A percentile compares a stretch with the other conserved stretches of the same genome.
phyloP scores from a whole-genome alignment of 2,329 filamentous ascomycete genomes.

The Ceratocystis lukuohia region DNA sequence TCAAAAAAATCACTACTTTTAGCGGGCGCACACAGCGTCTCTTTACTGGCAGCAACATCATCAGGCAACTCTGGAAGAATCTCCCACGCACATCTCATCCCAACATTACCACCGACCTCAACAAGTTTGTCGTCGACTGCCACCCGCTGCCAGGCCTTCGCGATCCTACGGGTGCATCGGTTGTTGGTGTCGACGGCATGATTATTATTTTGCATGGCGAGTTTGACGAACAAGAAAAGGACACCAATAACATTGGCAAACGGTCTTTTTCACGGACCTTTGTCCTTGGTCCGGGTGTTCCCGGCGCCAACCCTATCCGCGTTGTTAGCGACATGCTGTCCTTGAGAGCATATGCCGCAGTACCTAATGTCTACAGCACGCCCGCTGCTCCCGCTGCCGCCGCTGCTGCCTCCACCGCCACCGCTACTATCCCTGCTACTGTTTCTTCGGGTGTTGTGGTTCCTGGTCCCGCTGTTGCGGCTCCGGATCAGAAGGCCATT shows the following conservation, averaged over 20 bases:
- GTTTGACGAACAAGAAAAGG: slow-evolving; percentile 58
- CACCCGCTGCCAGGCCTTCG: slow-evolving; percentile 57
- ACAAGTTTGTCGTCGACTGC: slow-evolving; percentile 74
- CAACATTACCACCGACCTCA: slow-evolving; percentile 48
- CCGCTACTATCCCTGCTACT: slow-evolving; percentile 15
- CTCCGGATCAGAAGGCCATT: slow-evolving; percentile 52
- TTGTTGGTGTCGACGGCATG: slow-evolving; percentile 60
- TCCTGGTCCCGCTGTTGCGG: slow-evolving; percentile 25
- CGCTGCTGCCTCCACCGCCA: slow-evolving; percentile 21
- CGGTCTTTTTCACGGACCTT: slow-evolving; percentile 76
- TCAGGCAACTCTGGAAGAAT: slow-evolving; percentile 53
- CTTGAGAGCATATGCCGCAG: slow-evolving; percentile 49
- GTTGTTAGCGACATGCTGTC: slow-evolving; percentile 70
- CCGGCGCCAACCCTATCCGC: slow-evolving; percentile 50
- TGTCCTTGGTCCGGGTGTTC: slow-evolving; percentile 60
- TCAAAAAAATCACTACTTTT: slow-evolving; percentile 52
- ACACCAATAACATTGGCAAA: slow-evolving; percentile 43
- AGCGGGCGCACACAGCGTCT: slow-evolving; percentile 50
- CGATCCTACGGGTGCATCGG: slow-evolving; percentile 52
- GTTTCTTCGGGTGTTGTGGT: slow-evolving; percentile 21
- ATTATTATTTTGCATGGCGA: slow-evolving; percentile 70
- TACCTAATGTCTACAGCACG: slow-evolving; percentile 30
- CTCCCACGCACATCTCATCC: slow-evolving; percentile 66
- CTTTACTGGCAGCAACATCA: slow-evolving; percentile 49
- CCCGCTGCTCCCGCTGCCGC: slow-evolving; percentile 25